These are phyloP conservation scores for Russula olivacea DNA, from an alignment of 768 basidiomycete species.

Conservation along the genomic window DNA sequence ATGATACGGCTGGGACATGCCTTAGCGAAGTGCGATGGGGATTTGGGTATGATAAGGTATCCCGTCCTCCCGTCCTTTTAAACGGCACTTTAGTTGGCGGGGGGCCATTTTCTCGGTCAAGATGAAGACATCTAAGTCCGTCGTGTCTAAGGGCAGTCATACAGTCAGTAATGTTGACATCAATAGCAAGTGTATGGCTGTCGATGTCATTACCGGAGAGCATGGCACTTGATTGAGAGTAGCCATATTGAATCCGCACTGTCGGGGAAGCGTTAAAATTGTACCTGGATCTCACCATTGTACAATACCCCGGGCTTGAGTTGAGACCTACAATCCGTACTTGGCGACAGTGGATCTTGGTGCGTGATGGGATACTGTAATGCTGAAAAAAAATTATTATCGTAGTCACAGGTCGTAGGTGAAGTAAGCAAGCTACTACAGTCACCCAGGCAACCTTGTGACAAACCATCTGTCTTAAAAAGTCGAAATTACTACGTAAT, in stretches of 20 bases:
- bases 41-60: neutral
- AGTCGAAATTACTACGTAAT: no score
- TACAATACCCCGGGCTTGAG: neutral
- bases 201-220: neutral
- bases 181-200: neutral
- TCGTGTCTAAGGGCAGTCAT: neutral
- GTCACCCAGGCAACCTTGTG: no score
- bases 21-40: neutral
- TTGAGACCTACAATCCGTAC: neutral
- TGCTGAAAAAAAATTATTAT: no score
- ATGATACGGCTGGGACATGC: slow-evolving; percentile 14
- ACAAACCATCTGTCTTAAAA: no score
- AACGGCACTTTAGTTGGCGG: neutral
- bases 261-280: neutral
- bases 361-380: no score
- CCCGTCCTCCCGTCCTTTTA: neutral
- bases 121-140: no score
- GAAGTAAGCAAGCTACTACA: no score
- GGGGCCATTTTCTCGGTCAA: neutral
- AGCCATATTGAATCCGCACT: neutral
- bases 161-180: neutral
- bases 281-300: neutral
- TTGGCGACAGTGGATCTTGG: no score
- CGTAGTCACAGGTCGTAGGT: no score
- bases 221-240: neutral